Base-by-base conservation (phyloP, 805 yeast genomes). In the Cyberlindnera sargentensis region DNA sequence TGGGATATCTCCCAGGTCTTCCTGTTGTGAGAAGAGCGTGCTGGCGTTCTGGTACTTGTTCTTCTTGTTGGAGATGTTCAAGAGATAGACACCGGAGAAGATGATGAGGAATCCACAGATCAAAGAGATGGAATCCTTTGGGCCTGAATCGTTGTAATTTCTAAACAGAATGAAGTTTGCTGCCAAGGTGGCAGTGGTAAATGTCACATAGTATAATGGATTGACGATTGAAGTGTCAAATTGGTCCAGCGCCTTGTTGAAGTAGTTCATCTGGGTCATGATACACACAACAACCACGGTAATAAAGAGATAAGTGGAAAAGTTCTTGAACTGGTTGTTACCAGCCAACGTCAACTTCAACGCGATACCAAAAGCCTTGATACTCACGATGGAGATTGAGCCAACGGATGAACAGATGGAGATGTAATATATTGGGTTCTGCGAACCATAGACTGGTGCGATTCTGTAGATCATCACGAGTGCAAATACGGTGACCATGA, bases 361-460 rank as follows among this genome's bases (percentile, higher is more conserved):
- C 1, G 96, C 96, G 54, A 88, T 84, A 31, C 96, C 96, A 66
- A 88, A 88, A 1, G 95, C 96, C 67, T 88, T 88, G 65, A 88
- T 89, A 27, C 95, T 72, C 84, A 90, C 89, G 42, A 88, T 95
- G 5, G 93, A 82, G 40, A 88, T 83, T 3, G 95, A 85, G 2
- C 96, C 96, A 44, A 87, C 96, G 3, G 87, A 71, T 2, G 95
- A 84, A 64, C 96, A 88, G 56, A 88, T 87, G 6, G 95, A 84
- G 51, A 88, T 80, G 68, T 88, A 88, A 50, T 88, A 81, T 83
- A 88, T 82, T 36, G 96, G 96, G 60, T 84, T 84, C 53, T 77
- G 75, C 40, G 78, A 70, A 20, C 96, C 96, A 52, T 85, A 77
- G 46, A 70, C 68, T 31, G 96, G 96, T 11, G 87, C 95, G 43